phyloP scores from a whole-genome alignment of 2,329 filamentous ascomycete genomes.

The Pseudocercospora macadamiae region DNA sequence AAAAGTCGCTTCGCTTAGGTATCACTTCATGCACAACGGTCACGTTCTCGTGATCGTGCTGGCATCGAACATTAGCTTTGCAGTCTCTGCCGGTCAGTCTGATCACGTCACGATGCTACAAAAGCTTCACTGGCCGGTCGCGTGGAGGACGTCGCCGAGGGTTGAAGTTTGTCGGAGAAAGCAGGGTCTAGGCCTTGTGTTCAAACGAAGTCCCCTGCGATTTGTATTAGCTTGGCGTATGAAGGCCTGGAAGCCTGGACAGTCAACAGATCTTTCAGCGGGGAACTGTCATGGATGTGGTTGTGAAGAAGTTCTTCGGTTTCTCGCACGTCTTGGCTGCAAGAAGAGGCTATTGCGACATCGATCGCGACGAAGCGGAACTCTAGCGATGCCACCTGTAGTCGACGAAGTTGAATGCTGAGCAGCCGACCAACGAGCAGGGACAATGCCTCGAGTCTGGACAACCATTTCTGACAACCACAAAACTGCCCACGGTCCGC shows the following conservation, averaged over 20 bases:
- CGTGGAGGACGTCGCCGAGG: background rate
- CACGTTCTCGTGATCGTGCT: too few relatives aligned
- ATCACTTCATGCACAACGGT: too few relatives aligned
- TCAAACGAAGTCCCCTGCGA: background rate
- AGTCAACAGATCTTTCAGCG: background rate
- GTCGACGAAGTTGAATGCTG: too few relatives aligned
- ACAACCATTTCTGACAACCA: too few relatives aligned
- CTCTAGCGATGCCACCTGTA: background rate
- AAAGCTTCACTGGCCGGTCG: background rate
- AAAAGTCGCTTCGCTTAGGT: too few relatives aligned
- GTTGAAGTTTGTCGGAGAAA: background rate
- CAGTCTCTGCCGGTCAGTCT: too few relatives aligned
- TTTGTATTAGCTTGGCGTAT: background rate
- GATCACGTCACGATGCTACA: background rate
- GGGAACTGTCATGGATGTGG: background rate
- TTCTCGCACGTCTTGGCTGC: background rate
- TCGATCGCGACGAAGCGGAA: background rate
- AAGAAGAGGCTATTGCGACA: background rate
- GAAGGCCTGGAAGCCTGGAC: background rate
- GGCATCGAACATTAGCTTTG: too few relatives aligned
- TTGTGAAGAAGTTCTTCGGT: background rate
- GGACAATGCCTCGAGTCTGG: too few relatives aligned
- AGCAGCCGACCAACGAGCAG: too few relatives aligned
- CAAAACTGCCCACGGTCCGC: too few relatives aligned
- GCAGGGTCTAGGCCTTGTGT: background rate